These are phyloP conservation scores for Brassica incana DNA, from an alignment of 345 rosid species.

Conservation along the genomic window DNA sequence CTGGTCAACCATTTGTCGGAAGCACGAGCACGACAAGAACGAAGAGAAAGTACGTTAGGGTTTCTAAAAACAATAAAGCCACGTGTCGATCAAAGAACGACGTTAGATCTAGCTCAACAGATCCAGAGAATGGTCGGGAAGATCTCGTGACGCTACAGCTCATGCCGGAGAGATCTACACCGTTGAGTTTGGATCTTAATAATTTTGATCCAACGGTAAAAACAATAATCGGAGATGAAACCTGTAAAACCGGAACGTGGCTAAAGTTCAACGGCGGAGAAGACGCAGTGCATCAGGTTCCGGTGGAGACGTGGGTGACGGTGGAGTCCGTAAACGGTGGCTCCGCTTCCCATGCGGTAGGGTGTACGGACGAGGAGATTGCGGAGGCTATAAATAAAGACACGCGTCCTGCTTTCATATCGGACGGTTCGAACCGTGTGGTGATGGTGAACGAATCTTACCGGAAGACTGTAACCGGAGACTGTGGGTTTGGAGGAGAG, in stretches of 20 bases:
- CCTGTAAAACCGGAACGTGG: conserved; percentile 15
- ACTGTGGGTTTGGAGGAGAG: conserved; percentile 2
- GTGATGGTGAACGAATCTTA: conserved; percentile 54
- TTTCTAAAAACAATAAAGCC: conserved; percentile 46
- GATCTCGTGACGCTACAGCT: conserved; percentile 60
- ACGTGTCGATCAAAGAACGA: conserved; percentile 36
- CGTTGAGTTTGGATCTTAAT: conserved; percentile 36
- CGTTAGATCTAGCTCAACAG: conserved; percentile 34
- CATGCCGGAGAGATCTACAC: conserved; percentile 47
- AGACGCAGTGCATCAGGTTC: neutral
- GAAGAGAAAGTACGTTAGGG: conserved; percentile 84
- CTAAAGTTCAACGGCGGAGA: conserved; percentile 13
- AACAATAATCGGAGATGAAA: conserved; percentile 8
- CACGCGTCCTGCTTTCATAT: conserved; percentile 55
- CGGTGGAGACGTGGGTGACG: conserved; percentile 51
- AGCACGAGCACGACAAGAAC: conserved; percentile 41
- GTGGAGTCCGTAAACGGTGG: conserved; percentile 46
- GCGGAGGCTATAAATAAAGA: conserved; percentile 36
- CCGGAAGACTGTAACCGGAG: conserved; percentile 41
- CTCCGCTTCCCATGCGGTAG: conserved; percentile 34
- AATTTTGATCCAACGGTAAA: conserved; percentile 21
- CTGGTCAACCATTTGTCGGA: conserved; percentile 27
- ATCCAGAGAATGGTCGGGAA: conserved; percentile 26
- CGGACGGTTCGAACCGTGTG: conserved; percentile 46
- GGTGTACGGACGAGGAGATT: conserved; percentile 44